These are phyloP conservation scores for carrot (Daucus carota) DNA, from an alignment of 129 eudicot species.

Conservation along the genomic window DNA sequence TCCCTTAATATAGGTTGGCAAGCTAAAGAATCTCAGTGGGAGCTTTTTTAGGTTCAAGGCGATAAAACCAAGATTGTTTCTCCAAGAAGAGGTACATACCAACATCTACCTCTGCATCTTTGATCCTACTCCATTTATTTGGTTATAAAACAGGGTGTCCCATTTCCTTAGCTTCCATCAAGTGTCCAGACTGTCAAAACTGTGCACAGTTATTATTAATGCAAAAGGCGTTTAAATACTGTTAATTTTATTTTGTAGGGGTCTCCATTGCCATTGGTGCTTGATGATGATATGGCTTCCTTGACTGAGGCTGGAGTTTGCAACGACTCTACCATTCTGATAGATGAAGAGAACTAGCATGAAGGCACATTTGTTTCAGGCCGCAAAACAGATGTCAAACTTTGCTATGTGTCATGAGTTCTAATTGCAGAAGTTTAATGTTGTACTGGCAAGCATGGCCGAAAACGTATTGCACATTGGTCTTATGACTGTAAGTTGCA, in stretches of 20 bases:
- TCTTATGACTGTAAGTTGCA: too few species aligned
- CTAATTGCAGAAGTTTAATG: too few species aligned
- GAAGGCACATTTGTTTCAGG: background rate
- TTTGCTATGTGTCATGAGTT: background rate
- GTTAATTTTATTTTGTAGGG: conserved; percentile 48
- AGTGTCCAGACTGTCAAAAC: background rate
- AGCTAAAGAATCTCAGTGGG: conserved; percentile 81
- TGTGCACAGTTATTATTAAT: background rate
- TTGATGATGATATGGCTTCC: conserved; percentile 84
- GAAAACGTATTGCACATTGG: too few species aligned
- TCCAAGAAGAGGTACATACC: conserved; percentile 75
- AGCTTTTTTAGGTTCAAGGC: conserved; percentile 86
- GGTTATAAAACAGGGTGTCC: background rate
- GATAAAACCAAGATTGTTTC: conserved; percentile 53
- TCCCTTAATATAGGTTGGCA: conserved; percentile 53
- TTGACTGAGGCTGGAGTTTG: conserved; percentile 64
- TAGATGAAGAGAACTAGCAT: conserved; percentile 56
- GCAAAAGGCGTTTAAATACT: background rate
- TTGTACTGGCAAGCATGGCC: too few species aligned
- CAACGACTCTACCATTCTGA: conserved; percentile 65
- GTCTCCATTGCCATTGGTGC: conserved; percentile 52
- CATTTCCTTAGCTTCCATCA: background rate
- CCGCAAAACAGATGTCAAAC: background rate
- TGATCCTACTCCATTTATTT: background rate
- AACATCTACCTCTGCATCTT: background rate